Conservation (phyloP, 257 asterid species). For the Apocynum venetum region DNA sequence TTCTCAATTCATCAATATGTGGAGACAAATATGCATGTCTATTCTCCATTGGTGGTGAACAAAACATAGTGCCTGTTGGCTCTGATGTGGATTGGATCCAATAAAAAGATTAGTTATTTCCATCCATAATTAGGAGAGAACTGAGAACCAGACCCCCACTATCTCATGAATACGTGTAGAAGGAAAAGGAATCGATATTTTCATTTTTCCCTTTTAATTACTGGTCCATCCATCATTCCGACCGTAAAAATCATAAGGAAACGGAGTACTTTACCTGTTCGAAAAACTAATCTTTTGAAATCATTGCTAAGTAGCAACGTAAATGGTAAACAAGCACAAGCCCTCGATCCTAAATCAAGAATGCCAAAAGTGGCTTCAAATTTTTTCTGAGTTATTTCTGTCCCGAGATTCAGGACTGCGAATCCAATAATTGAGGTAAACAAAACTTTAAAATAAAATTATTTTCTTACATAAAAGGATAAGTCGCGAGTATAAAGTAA, state of each 20-base stretch:
- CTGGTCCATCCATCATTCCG: neutral
- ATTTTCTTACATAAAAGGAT: neutral
- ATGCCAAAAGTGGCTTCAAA: neutral
- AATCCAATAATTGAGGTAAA: neutral
- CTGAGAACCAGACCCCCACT: neutral
- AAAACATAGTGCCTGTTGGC: slow-evolving; percentile 14
- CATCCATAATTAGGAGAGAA: slow-evolving; percentile 16
- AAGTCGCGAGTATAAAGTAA: neutral
- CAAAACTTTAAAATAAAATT: neutral
- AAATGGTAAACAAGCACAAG: neutral
- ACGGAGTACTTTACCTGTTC: neutral
- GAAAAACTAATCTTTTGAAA: neutral
- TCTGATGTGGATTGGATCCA: neutral
- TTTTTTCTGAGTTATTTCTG: neutral
- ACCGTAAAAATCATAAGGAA: too few species aligned
- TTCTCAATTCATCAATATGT: neutral
- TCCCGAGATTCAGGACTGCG: neutral
- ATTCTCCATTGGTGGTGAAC: slow-evolving; percentile 19
- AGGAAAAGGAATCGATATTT: neutral
- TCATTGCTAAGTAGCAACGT: neutral
- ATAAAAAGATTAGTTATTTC: slow-evolving; percentile 15
- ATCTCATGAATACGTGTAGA: neutral
- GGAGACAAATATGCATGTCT: neutral
- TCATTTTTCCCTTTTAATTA: neutral
- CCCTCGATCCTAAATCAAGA: neutral